Conservation (phyloP, 106 monocot genomes). For the Platanthera zijinensis region DNA sequence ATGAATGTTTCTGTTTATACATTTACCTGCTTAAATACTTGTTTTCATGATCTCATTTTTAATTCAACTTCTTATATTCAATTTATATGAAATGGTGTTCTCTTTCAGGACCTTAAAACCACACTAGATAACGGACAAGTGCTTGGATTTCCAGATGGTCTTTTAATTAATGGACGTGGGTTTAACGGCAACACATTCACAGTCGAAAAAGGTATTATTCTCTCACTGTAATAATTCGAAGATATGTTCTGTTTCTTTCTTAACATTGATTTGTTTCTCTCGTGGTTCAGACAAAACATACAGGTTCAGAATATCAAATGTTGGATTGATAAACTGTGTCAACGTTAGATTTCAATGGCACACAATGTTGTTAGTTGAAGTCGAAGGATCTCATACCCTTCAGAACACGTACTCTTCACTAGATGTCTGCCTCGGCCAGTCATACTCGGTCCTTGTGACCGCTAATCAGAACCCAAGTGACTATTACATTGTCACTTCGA, state of each 20-base stretch:
- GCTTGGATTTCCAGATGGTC: conserved; percentile 45
- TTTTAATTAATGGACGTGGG: conserved; percentile 50
- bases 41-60: not conserved
- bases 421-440: conserved; percentile 22
- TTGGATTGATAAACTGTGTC: conserved; percentile 20
- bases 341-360: conserved; percentile 34
- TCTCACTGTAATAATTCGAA: not conserved
- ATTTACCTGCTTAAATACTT: not conserved
- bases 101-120: conserved; percentile 23
- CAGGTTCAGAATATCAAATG: conserved; percentile 33
- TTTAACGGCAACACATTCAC: conserved; percentile 37
- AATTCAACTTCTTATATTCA: not conserved
- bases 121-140: conserved; percentile 35
- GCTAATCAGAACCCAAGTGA: conserved; percentile 25
- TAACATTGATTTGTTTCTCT: not conserved
- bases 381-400: conserved; percentile 31
- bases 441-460: conserved; percentile 27
- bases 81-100: not conserved
- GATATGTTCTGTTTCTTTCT: too few species aligned
- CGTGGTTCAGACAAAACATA: conserved; percentile 24
- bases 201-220: conserved; percentile 38
- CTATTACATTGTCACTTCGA: conserved; percentile 25
- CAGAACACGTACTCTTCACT: conserved; percentile 24
- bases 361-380: conserved; percentile 28
- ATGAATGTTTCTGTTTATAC: too few species aligned